Conservation (phyloP, 2,329 filamentous ascomycete genomes). For the Aureobasidium sp. region DNA sequence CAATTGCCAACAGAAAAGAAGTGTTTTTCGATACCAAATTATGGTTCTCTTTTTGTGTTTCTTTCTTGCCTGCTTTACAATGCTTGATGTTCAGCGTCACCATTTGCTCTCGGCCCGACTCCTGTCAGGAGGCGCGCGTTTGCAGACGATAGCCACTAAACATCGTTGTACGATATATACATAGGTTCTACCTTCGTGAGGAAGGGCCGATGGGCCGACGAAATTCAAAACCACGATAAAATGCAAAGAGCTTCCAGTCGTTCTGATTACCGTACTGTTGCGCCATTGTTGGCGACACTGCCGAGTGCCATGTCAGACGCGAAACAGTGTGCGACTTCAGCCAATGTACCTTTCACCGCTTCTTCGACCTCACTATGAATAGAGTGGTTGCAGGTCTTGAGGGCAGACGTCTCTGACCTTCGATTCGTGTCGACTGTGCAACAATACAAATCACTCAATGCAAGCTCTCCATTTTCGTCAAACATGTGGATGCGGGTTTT, state of each 20-base stretch:
- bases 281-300: background rate
- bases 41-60: slow-evolving; percentile 4
- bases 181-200: background rate
- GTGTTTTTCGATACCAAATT: slow-evolving; percentile 16
- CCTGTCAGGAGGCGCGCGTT: background rate
- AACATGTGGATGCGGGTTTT: background rate
- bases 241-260: background rate
- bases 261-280: background rate
- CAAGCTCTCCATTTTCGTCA: background rate
- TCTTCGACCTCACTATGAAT: background rate
- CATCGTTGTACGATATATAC: slow-evolving; percentile 10
- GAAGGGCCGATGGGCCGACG: slow-evolving; percentile 6
- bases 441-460: slow-evolving; percentile 4
- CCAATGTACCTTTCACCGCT: slow-evolving; percentile 7
- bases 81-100: background rate
- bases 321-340: background rate
- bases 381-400: background rate
- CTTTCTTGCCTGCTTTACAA: background rate
- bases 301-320: background rate
- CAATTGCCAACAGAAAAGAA: slow-evolving; percentile 9
- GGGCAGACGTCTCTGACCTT: background rate
- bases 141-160: background rate
- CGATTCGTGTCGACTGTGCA: background rate
- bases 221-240: slow-evolving; percentile 10
- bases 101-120: slow-evolving; percentile 6